These are phyloP conservation scores for Umbelopsis ramanniana DNA, from an alignment of 192 early-diverging fungal species.

Conservation along the genomic window DNA sequence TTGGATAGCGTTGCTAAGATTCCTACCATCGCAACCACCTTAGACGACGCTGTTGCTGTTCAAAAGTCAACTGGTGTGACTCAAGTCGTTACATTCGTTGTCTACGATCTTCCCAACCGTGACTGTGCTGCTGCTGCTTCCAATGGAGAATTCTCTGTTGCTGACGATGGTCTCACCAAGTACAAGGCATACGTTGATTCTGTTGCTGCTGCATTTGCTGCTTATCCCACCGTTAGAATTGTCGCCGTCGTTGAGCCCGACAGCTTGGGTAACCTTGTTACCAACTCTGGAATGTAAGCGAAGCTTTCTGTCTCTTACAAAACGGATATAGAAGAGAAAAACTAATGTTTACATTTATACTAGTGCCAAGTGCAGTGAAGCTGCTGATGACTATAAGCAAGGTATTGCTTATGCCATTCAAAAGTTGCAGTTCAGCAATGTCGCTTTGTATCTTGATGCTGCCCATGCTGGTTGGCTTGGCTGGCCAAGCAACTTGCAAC, in stretches of 20 bases:
- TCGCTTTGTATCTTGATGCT: conserved; percentile 44
- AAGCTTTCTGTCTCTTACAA: no score
- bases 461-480: conserved; percentile 55
- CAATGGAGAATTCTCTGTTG: conserved; percentile 45
- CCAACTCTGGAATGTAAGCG: conserved; percentile 31
- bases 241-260: conserved; percentile 52
- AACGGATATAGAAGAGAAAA: no score
- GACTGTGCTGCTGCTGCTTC: conserved; percentile 50
- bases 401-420: conserved; percentile 52
- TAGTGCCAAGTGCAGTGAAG: conserved; percentile 29
- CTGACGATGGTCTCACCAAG: conserved; percentile 20
- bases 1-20: conserved; percentile 7
- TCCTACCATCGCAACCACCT: not conserved
- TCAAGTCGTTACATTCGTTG: conserved; percentile 35
- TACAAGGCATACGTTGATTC: conserved; percentile 56
- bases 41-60: not conserved
- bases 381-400: conserved; percentile 35
- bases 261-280: conserved; percentile 51
- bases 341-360: no score
- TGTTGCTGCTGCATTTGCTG: conserved; percentile 28
- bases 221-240: conserved; percentile 41
- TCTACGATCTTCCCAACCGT: conserved; percentile 57
- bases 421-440: conserved; percentile 37
- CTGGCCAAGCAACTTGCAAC: conserved; percentile 40
- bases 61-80: not conserved